Percentiles rank a stretch among this genome's conserved stretches.
Conservation (phyloP, 2,329 filamentous ascomycete species). For the Aureobasidium sp. region DNA sequence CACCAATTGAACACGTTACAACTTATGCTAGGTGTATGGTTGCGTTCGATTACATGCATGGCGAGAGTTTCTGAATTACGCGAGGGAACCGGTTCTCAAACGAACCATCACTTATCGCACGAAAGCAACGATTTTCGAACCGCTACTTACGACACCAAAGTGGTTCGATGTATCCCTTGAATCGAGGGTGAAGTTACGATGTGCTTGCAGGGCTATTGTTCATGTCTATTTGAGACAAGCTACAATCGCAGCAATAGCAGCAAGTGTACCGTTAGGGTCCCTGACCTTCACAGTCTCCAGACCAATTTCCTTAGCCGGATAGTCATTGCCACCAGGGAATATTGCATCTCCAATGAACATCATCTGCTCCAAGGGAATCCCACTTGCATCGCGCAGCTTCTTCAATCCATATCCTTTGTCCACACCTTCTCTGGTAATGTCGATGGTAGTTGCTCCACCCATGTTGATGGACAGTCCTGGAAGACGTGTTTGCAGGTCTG, state of each 20-base stretch:
- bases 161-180: too few species aligned
- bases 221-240: slow-evolving; percentile 18
- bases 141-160: too few species aligned
- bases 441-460: slow-evolving; percentile 36
- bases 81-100: too few species aligned
- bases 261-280: slow-evolving; percentile 23
- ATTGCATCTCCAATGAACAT: slow-evolving; percentile 39
- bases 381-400: slow-evolving; percentile 25
- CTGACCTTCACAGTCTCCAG: slow-evolving; percentile 23
- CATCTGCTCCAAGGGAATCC: slow-evolving; percentile 32
- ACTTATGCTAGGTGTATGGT: too few species aligned
- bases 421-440: slow-evolving; percentile 35
- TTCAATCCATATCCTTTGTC: slow-evolving; percentile 31
- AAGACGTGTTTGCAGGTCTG: slow-evolving; percentile 30
- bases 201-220: too few species aligned
- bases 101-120: too few species aligned
- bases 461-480: slow-evolving; percentile 35
- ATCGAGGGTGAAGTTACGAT: too few species aligned
- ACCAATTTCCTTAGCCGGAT: slow-evolving; percentile 31
- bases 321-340: slow-evolving; percentile 36
- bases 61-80: too few species aligned
- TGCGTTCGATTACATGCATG: too few species aligned
- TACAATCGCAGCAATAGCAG: slow-evolving; percentile 22
- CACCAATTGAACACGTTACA: too few species aligned
- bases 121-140: too few species aligned